Evolutionary conservation across 768 basidiomycete species (phyloP), one percentile per base, ranked within the genome.

Genomic region (Collybia nuda): DNA sequence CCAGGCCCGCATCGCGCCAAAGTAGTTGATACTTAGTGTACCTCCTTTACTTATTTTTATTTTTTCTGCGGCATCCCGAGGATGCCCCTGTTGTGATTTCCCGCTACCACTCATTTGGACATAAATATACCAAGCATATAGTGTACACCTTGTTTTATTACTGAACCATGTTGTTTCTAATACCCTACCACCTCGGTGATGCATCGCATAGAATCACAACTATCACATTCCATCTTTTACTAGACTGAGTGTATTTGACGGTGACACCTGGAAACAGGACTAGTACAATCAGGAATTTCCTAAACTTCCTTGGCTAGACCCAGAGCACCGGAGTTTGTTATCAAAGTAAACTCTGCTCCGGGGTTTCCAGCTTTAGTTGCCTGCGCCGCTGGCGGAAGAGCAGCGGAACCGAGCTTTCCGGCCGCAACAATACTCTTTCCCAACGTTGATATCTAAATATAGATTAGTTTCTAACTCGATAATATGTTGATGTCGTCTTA

Each of bases 401-500:
- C 66, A 0, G 74, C 62, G 0, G 80, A 77, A 1, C 86, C 86
- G 2, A 85, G 63, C 14, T 64, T 67, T 1, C 86, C 85, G 1
- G 81, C 85, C 21, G 70, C 57, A 19, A 70, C 67, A 5, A 85
- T 71, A n/a, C 80, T 75, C 57, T 74, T 80, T 2, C 76, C 85
- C 3, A 88, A 71, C 1, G 69, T 68, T 1, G 73, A 55, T 2
- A 86, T 68, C 82, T 88, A 48, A 4, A 23, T 7, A 17, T 23
- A 19, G 23, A 1, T 15, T 22, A 14, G 15, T 18, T 37, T 19
- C 11, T 11, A 40, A 14, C 48, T 49, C 23, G 42, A 19, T 22
- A 36, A 23, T 14, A 36, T 24, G 45, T 2, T 1, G 54, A 38
- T 8, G 5, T 35, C 6, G 1, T 17, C 8, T 36, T 41, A 80